Percentiles rank a stretch among this genome's conserved stretches.
phyloP scores from a whole-genome alignment of 2,329 filamentous ascomycete species.

The Fusarium caatingaense region DNA sequence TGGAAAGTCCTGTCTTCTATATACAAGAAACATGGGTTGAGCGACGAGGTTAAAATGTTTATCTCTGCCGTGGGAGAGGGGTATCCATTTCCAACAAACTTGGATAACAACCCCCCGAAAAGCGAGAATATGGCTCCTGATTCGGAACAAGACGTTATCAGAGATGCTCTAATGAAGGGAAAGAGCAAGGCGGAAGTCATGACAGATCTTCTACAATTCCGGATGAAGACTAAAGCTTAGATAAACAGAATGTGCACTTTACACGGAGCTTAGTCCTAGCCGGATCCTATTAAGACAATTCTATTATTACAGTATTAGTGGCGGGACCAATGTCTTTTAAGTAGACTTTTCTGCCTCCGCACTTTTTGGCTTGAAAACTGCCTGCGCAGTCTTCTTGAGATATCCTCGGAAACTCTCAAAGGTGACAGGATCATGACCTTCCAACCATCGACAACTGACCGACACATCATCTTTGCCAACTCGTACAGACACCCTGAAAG shows the following conservation, averaged over 20 bases:
- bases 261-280: not conserved
- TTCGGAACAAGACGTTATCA: conserved; percentile 66
- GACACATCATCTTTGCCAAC: conserved; percentile 55
- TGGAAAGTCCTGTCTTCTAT: conserved; percentile 55
- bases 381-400: conserved; percentile 62
- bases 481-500: conserved; percentile 67
- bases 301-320: not conserved
- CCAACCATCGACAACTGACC: conserved; percentile 70
- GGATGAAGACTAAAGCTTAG: conserved; percentile 28
- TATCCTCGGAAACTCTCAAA: conserved; percentile 93
- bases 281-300: not conserved
- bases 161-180: conserved; percentile 55
- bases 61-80: conserved; percentile 65
- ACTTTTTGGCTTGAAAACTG: not conserved
- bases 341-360: not conserved
- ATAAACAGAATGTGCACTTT: not conserved
- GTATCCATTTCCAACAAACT: conserved; percentile 72
- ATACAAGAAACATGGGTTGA: conserved; percentile 53
- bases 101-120: conserved; percentile 67
- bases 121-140: conserved; percentile 69
- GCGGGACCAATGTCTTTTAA: too few relatives aligned
- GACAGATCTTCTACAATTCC: conserved; percentile 50
- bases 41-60: conserved; percentile 57
- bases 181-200: conserved; percentile 56
- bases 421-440: conserved; percentile 76